Evolutionary conservation across 306 rosid genomes (phyloP).

Genomic region (Acmispon strigosus): DNA sequence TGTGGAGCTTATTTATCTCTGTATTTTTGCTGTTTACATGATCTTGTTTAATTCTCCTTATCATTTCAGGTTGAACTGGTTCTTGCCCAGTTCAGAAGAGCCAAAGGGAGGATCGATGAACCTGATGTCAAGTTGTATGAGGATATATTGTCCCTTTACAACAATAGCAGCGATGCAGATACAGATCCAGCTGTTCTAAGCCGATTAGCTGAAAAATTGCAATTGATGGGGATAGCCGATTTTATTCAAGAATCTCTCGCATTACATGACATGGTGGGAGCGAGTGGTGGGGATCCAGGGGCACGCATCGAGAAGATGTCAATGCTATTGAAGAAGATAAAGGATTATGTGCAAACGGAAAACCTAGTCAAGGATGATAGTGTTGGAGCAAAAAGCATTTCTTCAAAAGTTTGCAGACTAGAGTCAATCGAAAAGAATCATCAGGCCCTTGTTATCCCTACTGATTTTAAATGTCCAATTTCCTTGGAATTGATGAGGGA

Average conservation of each 20-base stretch:
- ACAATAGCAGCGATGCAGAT: slow-evolving; percentile 43
- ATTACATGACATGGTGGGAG: slow-evolving; percentile 83
- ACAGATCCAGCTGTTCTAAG: slow-evolving; percentile 51
- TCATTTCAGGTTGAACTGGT: slow-evolving; percentile 83
- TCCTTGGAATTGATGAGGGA: slow-evolving; percentile 93
- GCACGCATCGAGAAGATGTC: slow-evolving; percentile 82
- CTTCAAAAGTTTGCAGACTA: slow-evolving; percentile 45
- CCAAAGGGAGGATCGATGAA: slow-evolving; percentile 72
- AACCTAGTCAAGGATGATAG: slow-evolving; percentile 47
- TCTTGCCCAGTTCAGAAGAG: slow-evolving; percentile 89
- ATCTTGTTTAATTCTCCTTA: slow-evolving; percentile 5
- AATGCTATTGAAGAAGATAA: slow-evolving; percentile 71
- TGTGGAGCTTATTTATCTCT: neutral
- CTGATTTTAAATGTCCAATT: slow-evolving; percentile 96
- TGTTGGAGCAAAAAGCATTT: slow-evolving; percentile 33
- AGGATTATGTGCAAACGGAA: slow-evolving; percentile 78
- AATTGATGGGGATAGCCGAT: slow-evolving; percentile 67
- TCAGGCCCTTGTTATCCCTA: slow-evolving; percentile 57
- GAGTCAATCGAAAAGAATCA: slow-evolving; percentile 41
- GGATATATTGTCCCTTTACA: slow-evolving; percentile 57
- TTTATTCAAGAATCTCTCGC: slow-evolving; percentile 88
- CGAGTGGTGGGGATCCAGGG: slow-evolving; percentile 81
- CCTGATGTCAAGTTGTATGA: slow-evolving; percentile 66
- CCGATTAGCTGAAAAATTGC: slow-evolving; percentile 70
- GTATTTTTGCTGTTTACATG: neutral